Base-by-base conservation (phyloP, 129 eudicot genomes). In the Gnaphalium uliginosum region DNA sequence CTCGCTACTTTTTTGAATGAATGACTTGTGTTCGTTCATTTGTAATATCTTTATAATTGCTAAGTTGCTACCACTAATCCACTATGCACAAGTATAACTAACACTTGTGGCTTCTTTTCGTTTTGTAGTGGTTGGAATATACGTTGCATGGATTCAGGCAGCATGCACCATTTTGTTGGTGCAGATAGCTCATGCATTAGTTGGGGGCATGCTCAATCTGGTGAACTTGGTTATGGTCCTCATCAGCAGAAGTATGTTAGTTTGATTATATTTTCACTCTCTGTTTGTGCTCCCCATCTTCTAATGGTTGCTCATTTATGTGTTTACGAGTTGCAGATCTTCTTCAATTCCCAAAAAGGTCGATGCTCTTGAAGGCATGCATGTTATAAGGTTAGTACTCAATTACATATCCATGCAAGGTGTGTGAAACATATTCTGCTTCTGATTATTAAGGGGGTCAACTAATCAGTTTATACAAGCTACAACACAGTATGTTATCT, bases 191-290 rank as follows among this genome's bases (percentile, higher is more conserved):
- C 99, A 0, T 95, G 97, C 78, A 91, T 91, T 80, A 95, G 99
- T 81, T 95, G 99, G 99, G 97, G 99, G 18, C 89, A 78, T 41
- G 94, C 92, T n/a, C 93, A 87, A 74, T 82, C 89, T 76, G 99
- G 97, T 46, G 96, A 95, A 79, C 91, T 89, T 68, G 99, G 99
- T 58, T 89, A 95, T 71, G 99, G 99, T 30, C 92, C 99, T 62
- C 72, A 70, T 69, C 90, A 87, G 25, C 97, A 91, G 80, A 94
- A 94, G 99, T 94, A 87, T 50, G 75, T 46, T 69, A 26, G 6
- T 53, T 54, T 80, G 46, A 27, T n/a, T 50, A 11, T 70, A 6
- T 18, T 46, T 72, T 69, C 35, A 17, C n/a, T n/a, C 10, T 15
- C 4, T 35, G 22, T 14, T 4, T 39, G 30, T 66, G 6, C 30